Conservation (phyloP, 495 filamentous ascomycete species). For the Aspergillus egyptiacus region DNA sequence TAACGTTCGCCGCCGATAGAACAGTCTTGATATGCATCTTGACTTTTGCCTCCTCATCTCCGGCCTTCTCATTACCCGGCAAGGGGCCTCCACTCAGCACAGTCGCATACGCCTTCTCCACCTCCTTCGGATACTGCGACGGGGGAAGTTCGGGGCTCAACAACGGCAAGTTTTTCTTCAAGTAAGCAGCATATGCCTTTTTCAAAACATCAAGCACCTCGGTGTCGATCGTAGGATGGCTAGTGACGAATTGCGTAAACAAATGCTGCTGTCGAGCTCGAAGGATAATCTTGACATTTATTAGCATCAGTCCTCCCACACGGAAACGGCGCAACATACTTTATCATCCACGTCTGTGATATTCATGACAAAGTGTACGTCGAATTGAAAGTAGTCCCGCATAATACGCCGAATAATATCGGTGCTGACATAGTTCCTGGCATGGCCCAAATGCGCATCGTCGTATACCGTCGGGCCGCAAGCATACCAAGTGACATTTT, state of each 20-base stretch:
- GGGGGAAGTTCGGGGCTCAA: conserved; percentile 39
- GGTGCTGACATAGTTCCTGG: conserved; percentile 88
- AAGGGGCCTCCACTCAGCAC: conserved; percentile 50
- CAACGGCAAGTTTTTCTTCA: conserved; percentile 68
- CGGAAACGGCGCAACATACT: conserved; percentile 32
- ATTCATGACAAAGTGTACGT: conserved; percentile 93
- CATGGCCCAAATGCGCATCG: conserved; percentile 84
- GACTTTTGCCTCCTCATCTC: conserved; percentile 76
- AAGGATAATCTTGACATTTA: conserved; percentile 63
- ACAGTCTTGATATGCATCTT: conserved; percentile 91
- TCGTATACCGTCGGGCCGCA: conserved; percentile 95
- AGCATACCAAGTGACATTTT: conserved; percentile 79
- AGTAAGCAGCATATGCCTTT: conserved; percentile 65
- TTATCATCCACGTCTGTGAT: conserved; percentile 94
- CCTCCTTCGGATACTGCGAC: conserved; percentile 46
- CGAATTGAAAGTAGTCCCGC: conserved; percentile 76
- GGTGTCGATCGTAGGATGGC: conserved; percentile 43
- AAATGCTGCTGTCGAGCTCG: conserved; percentile 73
- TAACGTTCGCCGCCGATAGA: conserved; percentile 51
- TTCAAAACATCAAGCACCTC: conserved; percentile 51
- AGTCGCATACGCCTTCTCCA: conserved; percentile 55
- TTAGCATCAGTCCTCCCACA: not conserved
- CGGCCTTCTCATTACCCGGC: conserved; percentile 54
- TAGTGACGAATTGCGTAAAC: conserved; percentile 48
- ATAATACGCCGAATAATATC: conserved; percentile 89